Base-by-base conservation (phyloP, 163 green algal genomes). In the Scenedesmus sp. region DNA sequence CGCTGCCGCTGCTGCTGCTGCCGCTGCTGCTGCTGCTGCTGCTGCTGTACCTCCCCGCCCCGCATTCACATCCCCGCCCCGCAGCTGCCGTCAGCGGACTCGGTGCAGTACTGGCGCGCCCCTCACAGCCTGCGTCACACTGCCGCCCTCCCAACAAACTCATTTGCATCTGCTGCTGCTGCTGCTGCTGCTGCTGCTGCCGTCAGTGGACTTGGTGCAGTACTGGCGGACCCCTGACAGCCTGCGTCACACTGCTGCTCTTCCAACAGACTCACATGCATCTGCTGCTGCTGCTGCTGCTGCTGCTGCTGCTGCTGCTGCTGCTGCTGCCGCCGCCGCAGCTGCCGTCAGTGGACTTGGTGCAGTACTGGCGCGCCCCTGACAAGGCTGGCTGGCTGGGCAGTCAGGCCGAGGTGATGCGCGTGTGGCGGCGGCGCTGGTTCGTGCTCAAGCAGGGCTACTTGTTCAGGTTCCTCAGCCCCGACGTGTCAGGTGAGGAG, bases 381-480 rank as follows among this genome's bases (percentile, higher is more conserved):
- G 98, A 99, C 74, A 99, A 99, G 94, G 94, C 91, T 1, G 98
- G 98, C n/a, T 99, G 97, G 97, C 94, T 99, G 92, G 95, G 98
- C 79, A 98, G 93, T 18, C 97, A 99, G 90, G 97, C 97, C 20
- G 98, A 99, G 46, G 92, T 97, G 67, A 96, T 99, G 85, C 97
- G 97, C 88, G 98, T 94, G 10, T 99, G 98, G 98, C 95, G 98
- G 83, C 96, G 97, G 81, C 96, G 98, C 88, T 99, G 97, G 97
- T 99, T 99, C 91, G 96, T 99, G 56, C 95, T 99, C n/a, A 99
- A 99, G 93, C 94, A 99, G 90, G 97, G 97, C 26, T 98, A 96
- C 94, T 92, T 99, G 34, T 99, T 98, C 94, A 95, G 98, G 64
- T 99, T 99, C 93, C 95, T 97, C 60, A 93, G 91, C 46, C 59